These are phyloP conservation scores for Mycena rosella DNA, from an alignment of 768 basidiomycete genomes.

Conservation along the genomic window DNA sequence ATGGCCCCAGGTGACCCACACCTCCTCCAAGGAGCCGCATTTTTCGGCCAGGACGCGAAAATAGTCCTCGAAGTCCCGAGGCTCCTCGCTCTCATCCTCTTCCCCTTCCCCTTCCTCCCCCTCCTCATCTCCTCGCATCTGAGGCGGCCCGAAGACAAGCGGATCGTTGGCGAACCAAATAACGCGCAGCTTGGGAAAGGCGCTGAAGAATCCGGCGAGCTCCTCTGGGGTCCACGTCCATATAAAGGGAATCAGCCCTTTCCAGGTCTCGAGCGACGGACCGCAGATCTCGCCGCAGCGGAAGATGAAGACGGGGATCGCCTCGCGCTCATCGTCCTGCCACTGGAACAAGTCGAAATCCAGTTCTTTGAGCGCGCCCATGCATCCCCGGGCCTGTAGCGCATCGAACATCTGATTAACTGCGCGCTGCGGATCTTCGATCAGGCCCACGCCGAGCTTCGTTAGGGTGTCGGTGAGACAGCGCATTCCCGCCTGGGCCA, in stretches of 20 bases:
- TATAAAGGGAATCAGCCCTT: constrained; percentile 2
- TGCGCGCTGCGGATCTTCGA: not conserved
- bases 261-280: constrained; percentile 15
- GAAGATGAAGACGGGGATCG: not conserved
- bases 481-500: not conserved
- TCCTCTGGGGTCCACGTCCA: constrained; percentile 10
- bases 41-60: not conserved
- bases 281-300: constrained; percentile 14
- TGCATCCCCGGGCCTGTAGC: not conserved
- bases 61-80: not conserved
- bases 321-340: not conserved
- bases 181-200: constrained; percentile 9
- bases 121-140: not conserved
- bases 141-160: constrained; percentile 2
- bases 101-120: not conserved
- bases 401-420: constrained; percentile 16
- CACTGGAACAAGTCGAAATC: constrained; percentile 9
- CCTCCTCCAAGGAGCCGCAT: constrained; percentile 10
- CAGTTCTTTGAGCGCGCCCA: constrained; percentile 1
- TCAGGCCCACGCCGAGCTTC: not conserved
- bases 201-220: constrained; percentile 2
- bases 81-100: too few species aligned
- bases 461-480: constrained; percentile 3
- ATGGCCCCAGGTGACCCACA: not conserved
- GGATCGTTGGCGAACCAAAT: constrained; percentile 5